Percentiles rank a stretch among this genome's conserved stretches.
phyloP scores from a whole-genome alignment of 2,329 filamentous ascomycete genomes.

The Fusarium staphyleae region DNA sequence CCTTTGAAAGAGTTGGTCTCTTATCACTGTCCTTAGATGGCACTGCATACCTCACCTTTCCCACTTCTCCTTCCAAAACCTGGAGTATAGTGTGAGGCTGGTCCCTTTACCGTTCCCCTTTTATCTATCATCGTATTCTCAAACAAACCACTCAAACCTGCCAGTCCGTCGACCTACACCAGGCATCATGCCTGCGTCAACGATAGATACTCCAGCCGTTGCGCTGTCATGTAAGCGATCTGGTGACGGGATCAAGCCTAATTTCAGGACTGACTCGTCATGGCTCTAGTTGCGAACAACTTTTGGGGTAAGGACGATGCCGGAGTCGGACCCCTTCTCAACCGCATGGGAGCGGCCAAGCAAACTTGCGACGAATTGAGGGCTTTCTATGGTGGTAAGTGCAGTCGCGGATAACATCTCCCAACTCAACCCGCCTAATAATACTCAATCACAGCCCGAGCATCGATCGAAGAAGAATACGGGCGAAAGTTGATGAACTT shows the following conservation, averaged over 20 bases:
- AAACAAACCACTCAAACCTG: constrained; percentile 5
- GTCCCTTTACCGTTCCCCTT: constrained; percentile 26
- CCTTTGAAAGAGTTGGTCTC: constrained; percentile 11
- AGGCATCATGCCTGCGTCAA: constrained; percentile 65
- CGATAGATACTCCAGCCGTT: constrained; percentile 69
- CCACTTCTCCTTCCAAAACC: constrained; percentile 26
- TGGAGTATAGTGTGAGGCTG: constrained; percentile 33
- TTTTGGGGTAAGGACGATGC: constrained; percentile 99
- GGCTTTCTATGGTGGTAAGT: constrained; percentile 82
- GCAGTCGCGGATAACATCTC: background rate
- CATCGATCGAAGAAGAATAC: constrained; percentile 96
- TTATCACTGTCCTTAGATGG: constrained; percentile 27
- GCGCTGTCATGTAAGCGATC: constrained; percentile 68
- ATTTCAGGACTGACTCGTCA: constrained; percentile 25
- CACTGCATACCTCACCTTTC: constrained; percentile 22
- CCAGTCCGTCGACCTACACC: constrained; percentile 15
- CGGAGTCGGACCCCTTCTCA: constrained; percentile 87
- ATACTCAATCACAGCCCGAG: constrained; percentile 66
- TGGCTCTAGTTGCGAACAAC: constrained; percentile 85
- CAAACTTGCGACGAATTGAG: constrained; percentile 93
- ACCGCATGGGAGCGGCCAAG: constrained; percentile 95
- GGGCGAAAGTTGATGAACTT: constrained; percentile 85
- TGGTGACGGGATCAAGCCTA: background rate
- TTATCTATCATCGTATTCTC: constrained; percentile 3
- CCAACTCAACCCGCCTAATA: background rate